Evolutionary conservation across 2,329 filamentous ascomycete genomes (phyloP), one percentile per base, ranked within the genome.

Genomic region (Pleurostoma richardsiae): DNA sequence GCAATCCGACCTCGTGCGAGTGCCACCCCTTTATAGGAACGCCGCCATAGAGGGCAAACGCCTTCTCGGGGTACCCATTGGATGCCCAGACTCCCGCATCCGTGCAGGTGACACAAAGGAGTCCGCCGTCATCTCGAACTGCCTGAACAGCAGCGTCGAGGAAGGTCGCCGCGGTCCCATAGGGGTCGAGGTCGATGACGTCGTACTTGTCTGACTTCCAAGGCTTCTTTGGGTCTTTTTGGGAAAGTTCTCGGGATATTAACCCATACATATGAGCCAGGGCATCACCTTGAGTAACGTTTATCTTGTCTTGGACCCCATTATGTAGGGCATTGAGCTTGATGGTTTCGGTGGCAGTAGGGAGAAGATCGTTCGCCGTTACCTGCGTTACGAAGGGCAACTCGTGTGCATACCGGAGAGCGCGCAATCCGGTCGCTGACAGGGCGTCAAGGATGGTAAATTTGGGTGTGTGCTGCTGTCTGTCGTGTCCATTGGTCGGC

Each of bases 71-170:
- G 61, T 97, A 99, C 47, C 91, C 90, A 56, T 89, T 88, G 0
- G 92, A 96, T 1, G 92, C 92, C 79, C 91, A 99, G 3, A 99
- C 89, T 7, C 88, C 90, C 7, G 92, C 91, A 65, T 99, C 94
- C 0, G 94, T 99, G 67, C 94, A 99, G 2, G 94, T 99, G 4
- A 99, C 87, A 63, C 91, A 96, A 4, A 99, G 77, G 38, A 99
- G 74, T 4, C 94, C 94, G 2, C 92, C 92, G 56, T 96, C 89
- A 53, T 86, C 80, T 42, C 78, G 83, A 6, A 96, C 79, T 2
- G 88, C 83, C 67, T 96, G 91, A 6, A 99, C 74, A 2, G 94
- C 90, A 2, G 89, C 84, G 62, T 99, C 94, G 45, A 99, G 78
- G 65, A 99, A 99, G 2, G 89, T 88, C 7, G 88, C 89, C 1